A percentile compares a stretch with the other conserved stretches of the same genome.
These are phyloP conservation scores for Inosperma sp. DNA, from an alignment of 768 basidiomycete species.

Conservation along the genomic window DNA sequence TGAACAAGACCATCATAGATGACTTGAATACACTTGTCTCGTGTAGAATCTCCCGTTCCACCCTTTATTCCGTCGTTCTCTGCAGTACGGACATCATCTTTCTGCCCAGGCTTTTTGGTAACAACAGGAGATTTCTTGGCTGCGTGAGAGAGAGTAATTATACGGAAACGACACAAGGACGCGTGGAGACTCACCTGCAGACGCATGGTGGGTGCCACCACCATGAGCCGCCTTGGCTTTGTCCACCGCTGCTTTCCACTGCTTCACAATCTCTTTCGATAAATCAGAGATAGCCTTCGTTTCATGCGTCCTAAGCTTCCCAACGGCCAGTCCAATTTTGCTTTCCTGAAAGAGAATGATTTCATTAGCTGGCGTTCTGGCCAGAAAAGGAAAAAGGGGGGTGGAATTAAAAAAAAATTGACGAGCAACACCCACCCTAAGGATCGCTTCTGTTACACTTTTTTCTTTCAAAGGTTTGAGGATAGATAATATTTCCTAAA, in stretches of 20 bases:
- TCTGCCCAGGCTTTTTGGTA: slow-evolving; percentile 33
- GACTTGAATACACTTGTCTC: slow-evolving; percentile 86
- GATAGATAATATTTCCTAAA: slow-evolving; percentile 60
- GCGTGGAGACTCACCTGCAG: slow-evolving; percentile 30
- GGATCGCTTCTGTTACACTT: slow-evolving; percentile 65
- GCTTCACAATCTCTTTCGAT: slow-evolving; percentile 87
- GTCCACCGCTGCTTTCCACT: slow-evolving; percentile 88
- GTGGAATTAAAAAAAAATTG: slow-evolving; percentile 24
- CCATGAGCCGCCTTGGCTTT: slow-evolving; percentile 42
- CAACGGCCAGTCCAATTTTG: slow-evolving; percentile 87
- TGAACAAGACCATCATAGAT: slow-evolving; percentile 86
- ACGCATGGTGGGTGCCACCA: slow-evolving; percentile 4
- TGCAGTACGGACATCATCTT: slow-evolving; percentile 45
- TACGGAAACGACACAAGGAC: slow-evolving; percentile 7
- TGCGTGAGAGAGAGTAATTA: slow-evolving; percentile 1
- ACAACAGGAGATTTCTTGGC: slow-evolving; percentile 31
- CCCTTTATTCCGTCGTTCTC: slow-evolving; percentile 69
- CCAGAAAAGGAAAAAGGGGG: slow-evolving; percentile 22
- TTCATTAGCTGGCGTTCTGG: slow-evolving; percentile 17
- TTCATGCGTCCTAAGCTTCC: slow-evolving; percentile 75
- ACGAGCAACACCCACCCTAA: slow-evolving; percentile 59
- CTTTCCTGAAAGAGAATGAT: slow-evolving; percentile 58
- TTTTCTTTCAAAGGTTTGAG: slow-evolving; percentile 61
- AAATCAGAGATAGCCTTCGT: slow-evolving; percentile 71
- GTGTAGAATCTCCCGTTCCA: slow-evolving; percentile 61